Evolutionary conservation across 2,329 filamentous ascomycete species (phyloP), one percentile per base, ranked within the genome.

Genomic region (Xylaria sp.): DNA sequence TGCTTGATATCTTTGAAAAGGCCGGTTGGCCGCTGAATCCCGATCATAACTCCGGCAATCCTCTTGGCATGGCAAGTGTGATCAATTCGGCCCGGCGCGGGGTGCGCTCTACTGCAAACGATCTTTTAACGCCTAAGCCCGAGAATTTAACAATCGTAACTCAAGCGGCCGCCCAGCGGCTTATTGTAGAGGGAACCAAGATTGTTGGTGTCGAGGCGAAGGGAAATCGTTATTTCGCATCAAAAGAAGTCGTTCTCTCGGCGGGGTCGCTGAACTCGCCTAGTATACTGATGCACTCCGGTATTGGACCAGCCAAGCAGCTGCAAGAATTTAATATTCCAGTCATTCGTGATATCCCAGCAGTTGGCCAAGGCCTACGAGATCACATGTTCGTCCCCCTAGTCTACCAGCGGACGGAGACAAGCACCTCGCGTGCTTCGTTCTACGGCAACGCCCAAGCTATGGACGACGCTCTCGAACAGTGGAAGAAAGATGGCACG

Each of bases 21-120:
- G 80, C 81, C 12, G 62, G 62, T n/a, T 64, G 62, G 62, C 45
- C 53, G 13, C n/a, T 83, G 20, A 89, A 89, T 67, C 79, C 80
- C 0, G 87, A 89, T 69, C 81, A 86, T 45, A 89, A 90, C 69
- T 85, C 83, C 8, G 88, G 88, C 0, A 82, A 89, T 72, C 86
- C 86, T 0, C 79, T 89, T 34, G 88, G 88, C 3, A 83, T 89
- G 34, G 53, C 62, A 23, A 43, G 55, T 50, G 73, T 81, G 18
- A 83, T 86, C 69, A 84, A 64, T 28, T 53, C 62, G 25, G 43
- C 55, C 8, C 45, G 53, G 43, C 0, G n/a, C 4, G 62, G 62
- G 8, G 25, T 43, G 10, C 62, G 36, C 12, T 53, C 62, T 13
- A 89, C 86, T 0, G 83, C 87, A 0, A 79, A 79, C 1, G 86